These are phyloP conservation scores for Kazachstania sp. DNA, from an alignment of 1,139 yeast genomes.

Conservation along the genomic window DNA sequence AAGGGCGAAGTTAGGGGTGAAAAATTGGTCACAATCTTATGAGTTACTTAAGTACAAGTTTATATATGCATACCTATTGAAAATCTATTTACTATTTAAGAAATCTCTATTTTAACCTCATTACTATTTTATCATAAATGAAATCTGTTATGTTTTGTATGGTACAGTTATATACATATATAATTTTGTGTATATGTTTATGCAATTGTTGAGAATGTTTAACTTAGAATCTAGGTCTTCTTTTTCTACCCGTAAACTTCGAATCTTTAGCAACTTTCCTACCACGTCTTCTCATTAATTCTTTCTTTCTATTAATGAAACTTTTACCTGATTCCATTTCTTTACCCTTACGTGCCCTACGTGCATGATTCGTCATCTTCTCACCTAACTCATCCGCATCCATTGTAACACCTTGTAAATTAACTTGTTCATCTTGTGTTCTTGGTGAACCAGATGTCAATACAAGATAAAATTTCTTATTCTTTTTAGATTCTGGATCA, in stretches of 20 bases:
- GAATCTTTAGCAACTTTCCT: slow-evolving; percentile 83
- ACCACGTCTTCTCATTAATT: slow-evolving; percentile 85
- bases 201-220: not conserved
- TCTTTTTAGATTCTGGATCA: slow-evolving; percentile 86
- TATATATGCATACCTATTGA: not conserved
- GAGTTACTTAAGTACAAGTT: not conserved
- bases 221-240: slow-evolving; percentile 67
- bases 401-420: slow-evolving; percentile 72
- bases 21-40: slow-evolving; percentile 20
- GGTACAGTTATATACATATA: not conserved
- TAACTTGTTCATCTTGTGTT: slow-evolving; percentile 31
- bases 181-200: not conserved
- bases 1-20: slow-evolving; percentile 20
- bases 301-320: slow-evolving; percentile 85
- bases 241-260: slow-evolving; percentile 86
- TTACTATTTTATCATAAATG: too few relatives aligned
- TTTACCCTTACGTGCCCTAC: slow-evolving; percentile 43
- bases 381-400: slow-evolving; percentile 44
- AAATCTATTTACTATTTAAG: not conserved
- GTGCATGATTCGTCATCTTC: slow-evolving; percentile 32
- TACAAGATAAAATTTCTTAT: slow-evolving; percentile 83
- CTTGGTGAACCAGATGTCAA: slow-evolving; percentile 73
- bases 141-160: not conserved
- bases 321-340: slow-evolving; percentile 68
- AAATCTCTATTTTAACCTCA: not conserved